Base-by-base conservation (phyloP, 2,329 filamentous ascomycete species). In the Microdochium nivale region DNA sequence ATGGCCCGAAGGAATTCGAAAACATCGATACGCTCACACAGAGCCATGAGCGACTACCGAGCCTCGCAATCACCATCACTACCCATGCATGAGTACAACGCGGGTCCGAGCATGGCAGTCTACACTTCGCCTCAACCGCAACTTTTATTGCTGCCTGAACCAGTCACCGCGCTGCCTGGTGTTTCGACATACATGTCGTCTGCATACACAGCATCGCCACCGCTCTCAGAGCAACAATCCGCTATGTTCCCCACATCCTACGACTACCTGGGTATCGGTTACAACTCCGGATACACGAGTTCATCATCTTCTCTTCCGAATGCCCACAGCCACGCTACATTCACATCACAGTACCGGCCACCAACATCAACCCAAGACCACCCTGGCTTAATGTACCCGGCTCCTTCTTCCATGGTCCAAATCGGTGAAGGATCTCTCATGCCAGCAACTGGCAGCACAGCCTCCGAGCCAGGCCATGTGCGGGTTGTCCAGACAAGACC, bases 401-500 rank as follows among this genome's bases (percentile, higher is more conserved):
- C 75, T 14, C 69, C 57, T 51, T 66, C 52, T 54, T 11, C 27
- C 27, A 65, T 62, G 48, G 62, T 74, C 49, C 58, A 68, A n/a
- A 62, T 67, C 23, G 66, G 67, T 13, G n/a, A n/a, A n/a, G 40
- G 40, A 5, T 19, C 40, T 23, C 21, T 44, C 8, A 5, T 19
- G 21, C 7, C 40, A 23, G 40, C 19, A 5, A 23, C 7, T 19
- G 40, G 40, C 40, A 63, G 63, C 53, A 52, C 62, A 40, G 55
- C 59, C 57, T 67, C 71, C 55, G 69, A 73, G 55, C 66, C 68
- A 35, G 65, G 72, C 44, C 73, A 82, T 57, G 83, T 88, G 37
- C 78, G 87, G 53, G 81, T 90, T 16, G 77, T 90, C 19, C 86
- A 87, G 66, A 84, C 83, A 59, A 80, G 88, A 57, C 90, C 90